Base-by-base conservation (phyloP, 2,329 filamentous ascomycete genomes). In the Eutypa lata region DNA sequence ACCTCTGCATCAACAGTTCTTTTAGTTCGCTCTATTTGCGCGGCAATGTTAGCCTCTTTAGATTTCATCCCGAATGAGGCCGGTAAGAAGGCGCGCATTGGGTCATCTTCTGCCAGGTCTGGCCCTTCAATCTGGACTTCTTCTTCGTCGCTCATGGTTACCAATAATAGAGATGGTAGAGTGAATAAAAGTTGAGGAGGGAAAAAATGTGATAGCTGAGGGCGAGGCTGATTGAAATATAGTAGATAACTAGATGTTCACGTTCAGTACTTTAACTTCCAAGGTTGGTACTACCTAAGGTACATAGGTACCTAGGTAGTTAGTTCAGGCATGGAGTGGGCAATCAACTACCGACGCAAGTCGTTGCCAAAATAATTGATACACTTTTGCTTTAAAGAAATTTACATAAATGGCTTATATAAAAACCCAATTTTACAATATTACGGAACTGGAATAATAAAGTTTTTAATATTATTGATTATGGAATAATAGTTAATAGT, bases 41-140 rank as follows among this genome's bases (percentile, higher is more conserved):
- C 87, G 50, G 85, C 82, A 58, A 93, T 79, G 70, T 96, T 84
- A 61, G 89, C 77, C 57, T 86, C 83, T 61, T 83, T 86, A 37
- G 84, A 80, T 68, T 89, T 88, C 70, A 93, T 96, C 49, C 93
- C 93, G 68, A 97, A 97, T 0, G 90, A 84, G 2, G 86, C 79
- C 0, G 93, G 92, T 55, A 97, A 74, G 66, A 91, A 95, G 48
- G 84, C 80, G 65, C 86, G 82, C 78, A 93, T 81, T 40, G 86
- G 85, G 57, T 91, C 87, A 66, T 90, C 83, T 19, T 73, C 75
- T 33, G 79, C 77, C 55, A 86, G 63, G 33, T 77, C 75, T 18
- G 80, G 76, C 22, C 66, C 72, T 61, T 86, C 81, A 42, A 87
- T 73, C 56, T 81, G 76, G 61, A 78, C 75, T 46, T 86, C 82